Conservation (phyloP, 768 basidiomycete genomes). For the Trametes meyenii region DNA sequence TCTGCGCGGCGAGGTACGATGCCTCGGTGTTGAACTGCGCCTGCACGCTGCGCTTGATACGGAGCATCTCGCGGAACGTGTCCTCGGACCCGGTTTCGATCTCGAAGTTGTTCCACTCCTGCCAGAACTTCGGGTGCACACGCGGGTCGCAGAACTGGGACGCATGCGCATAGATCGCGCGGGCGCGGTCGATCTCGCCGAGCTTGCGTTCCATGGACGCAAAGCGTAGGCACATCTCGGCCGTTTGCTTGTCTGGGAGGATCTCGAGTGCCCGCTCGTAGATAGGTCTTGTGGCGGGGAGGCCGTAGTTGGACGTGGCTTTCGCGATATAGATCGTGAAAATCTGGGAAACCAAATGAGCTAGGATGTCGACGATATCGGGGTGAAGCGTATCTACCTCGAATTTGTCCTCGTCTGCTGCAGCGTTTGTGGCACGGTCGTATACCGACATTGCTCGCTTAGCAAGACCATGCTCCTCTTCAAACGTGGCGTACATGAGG, state of each 20-base stretch:
- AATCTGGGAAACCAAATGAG: slow-evolving; percentile 57
- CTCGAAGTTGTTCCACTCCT: slow-evolving; percentile 96
- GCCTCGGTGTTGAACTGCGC: slow-evolving; percentile 99
- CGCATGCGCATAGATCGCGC: slow-evolving; percentile 95
- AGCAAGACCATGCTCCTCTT: slow-evolving; percentile 93
- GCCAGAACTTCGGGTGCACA: slow-evolving; percentile 90
- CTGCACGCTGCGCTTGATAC: slow-evolving; percentile 97
- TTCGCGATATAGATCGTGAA: slow-evolving; percentile 97
- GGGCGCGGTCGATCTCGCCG: slow-evolving; percentile 97
- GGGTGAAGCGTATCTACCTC: slow-evolving; percentile 57
- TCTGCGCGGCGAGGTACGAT: slow-evolving; percentile 90
- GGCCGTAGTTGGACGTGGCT: slow-evolving; percentile 92
- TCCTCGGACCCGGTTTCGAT: slow-evolving; percentile 99
- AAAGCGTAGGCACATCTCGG: slow-evolving; percentile 97
- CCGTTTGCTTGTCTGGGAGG: slow-evolving; percentile 91
- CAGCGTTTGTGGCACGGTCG: slow-evolving; percentile 86
- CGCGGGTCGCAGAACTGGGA: slow-evolving; percentile 99
- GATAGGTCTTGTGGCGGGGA: slow-evolving; percentile 94
- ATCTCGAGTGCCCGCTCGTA: slow-evolving; percentile 95
- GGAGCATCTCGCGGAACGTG: slow-evolving; percentile 93
- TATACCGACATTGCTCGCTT: slow-evolving; percentile 96
- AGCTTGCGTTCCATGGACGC: slow-evolving; percentile 95
- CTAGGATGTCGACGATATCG: background rate
- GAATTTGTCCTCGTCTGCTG: slow-evolving; percentile 90
- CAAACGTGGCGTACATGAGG: slow-evolving; percentile 93